Base-by-base conservation (phyloP, 345 rosid genomes). In the Heritiera fomes region DNA sequence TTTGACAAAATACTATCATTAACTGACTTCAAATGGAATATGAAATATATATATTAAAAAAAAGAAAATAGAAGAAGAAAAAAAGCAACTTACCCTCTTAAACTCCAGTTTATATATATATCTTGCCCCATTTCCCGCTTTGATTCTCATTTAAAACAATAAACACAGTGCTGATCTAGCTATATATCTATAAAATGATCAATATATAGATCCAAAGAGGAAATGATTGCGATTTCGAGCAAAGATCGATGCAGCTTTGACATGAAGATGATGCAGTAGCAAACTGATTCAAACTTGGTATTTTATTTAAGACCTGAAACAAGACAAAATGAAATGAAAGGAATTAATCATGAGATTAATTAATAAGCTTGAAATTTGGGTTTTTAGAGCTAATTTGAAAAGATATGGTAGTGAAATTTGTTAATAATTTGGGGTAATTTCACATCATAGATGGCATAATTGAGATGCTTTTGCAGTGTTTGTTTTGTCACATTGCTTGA, bases 51-150 rank as follows among this genome's bases (percentile, higher is more conserved):
- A 41, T 41, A 41, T 41, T 2, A 2, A 41, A 3, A 41, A 3
- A 41, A 3, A 53, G 4, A 49, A 53, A 28, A 23, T 23, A 49
- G 38, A 34, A 70, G 10, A 38, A 17, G 43, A 67, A 53, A 70
- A 74, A 58, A 75, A 67, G 65, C 17, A 70, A 84, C 88, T 86
- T 84, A 86, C 87, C 80, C 71, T 64, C 77, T 71, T 77, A 41
- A 77, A 75, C 74, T 75, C 76, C 66, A 65, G 78, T 7, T 61
- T 52, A 55, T 82, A 14, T 32, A 68, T 30, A 50, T 52, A 46
- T 53, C n/a, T 67, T 68, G 71, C 79, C 65, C 79, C 77, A 75
- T 68, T 73, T 82, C 82, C 74, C 9, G 74, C 80, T 58, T 78
- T 61, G 66, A 66, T 67, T 75, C 79, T 63, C 79, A 67, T 50